Evolutionary conservation across 192 early-diverging fungal species (phyloP).

Genomic region (Obelidium mucronatum): DNA sequence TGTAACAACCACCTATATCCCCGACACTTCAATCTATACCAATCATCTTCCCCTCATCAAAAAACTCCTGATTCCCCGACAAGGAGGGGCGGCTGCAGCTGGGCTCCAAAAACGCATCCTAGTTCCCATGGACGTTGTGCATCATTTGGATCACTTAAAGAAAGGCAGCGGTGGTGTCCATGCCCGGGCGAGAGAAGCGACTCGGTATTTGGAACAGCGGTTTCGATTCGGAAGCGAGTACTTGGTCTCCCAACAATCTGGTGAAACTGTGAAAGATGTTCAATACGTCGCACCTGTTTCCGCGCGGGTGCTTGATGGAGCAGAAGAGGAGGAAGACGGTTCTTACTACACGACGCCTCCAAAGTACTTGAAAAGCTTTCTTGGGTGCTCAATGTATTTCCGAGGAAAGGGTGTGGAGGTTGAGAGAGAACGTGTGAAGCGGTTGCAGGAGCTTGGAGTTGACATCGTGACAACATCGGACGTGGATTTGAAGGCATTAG

Average conservation of each 20-base stretch:
- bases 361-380: constrained; percentile 2
- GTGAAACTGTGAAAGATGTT: constrained; percentile 20
- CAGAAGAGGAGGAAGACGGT: background rate
- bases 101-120: constrained; percentile 18
- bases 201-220: constrained; percentile 60
- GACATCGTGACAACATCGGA: no score
- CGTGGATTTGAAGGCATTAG: background rate
- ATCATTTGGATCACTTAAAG: constrained; percentile 51
- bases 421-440: background rate
- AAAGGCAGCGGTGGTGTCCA: constrained; percentile 43
- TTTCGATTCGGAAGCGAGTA: constrained; percentile 45
- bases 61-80: constrained; percentile 39
- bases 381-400: background rate
- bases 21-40: constrained; percentile 43
- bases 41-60: constrained; percentile 40
- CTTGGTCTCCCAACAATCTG: constrained; percentile 47
- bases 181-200: constrained; percentile 53
- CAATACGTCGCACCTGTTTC: constrained; percentile 24
- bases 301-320: no score
- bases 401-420: background rate
- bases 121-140: constrained; percentile 35
- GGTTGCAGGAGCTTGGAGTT: constrained; percentile 9
- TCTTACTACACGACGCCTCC: background rate
- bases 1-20: constrained; percentile 33
- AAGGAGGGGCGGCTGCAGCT: constrained; percentile 26